Base-by-base conservation (phyloP, 208 protist species). In the Acanthamoeba lenticulata region DNA sequence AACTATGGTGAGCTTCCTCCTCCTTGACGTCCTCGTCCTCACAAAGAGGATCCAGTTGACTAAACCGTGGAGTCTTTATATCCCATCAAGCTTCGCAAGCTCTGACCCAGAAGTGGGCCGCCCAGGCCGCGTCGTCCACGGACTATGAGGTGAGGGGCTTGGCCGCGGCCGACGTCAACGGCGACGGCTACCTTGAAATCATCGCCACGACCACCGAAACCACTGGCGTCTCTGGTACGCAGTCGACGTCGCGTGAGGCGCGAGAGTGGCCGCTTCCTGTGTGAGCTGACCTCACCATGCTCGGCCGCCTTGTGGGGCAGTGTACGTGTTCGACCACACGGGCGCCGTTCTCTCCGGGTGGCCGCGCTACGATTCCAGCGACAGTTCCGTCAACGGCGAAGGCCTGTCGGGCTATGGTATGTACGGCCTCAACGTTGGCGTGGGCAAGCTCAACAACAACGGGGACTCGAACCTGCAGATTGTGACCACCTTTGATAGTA, bases 351-450 rank as follows among this genome's bases (percentile, higher is more conserved):
- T 72, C 17, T 32, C 62, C 11, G 62, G 62, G 9, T 72, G 62
- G 62, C 62, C 62, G 11, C 62, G 62, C 21, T 72, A 72, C 29
- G n/a, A 72, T 32, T 7, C 11, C 6, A 32, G n/a, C 9, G 62
- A 72, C 29, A 7, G 27, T 7, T 29, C 21, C 62, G n/a, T 72
- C n/a, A 72, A 72, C 62, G 62, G 62, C 62, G 62, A 15, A 15
- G 62, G 62, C 29, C 62, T 34, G 27, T 72, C 11, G 21, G 62
- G 62, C n/a, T 72, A 72, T 24, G 62, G 62, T 15, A 72, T 72
- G 62, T 72, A 72, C n/a, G 62, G 62, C 29, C 62, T 72, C n/a
- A 72, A 72, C 62, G 62, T 72, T 72, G 62, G 62, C 29, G 62
- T 72, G 7, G 62, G 62, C 62, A 15, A 32, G 21, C 62, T 72